Evolutionary conservation across 495 filamentous ascomycete species (phyloP).

Genomic region (Lophiostoma macrostomum): DNA sequence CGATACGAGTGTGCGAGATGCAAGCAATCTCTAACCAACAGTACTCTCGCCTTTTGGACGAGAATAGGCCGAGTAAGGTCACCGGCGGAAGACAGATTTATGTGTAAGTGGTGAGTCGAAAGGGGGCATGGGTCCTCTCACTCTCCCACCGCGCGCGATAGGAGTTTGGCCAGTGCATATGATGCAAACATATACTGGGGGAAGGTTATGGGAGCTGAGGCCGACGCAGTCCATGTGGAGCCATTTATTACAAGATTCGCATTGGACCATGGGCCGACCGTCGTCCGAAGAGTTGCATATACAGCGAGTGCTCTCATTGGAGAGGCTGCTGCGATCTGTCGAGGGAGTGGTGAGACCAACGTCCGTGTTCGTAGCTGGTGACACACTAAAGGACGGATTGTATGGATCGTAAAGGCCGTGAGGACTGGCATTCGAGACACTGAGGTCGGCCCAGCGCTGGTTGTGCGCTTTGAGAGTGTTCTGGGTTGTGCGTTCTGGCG

Average conservation of each 20-base stretch:
- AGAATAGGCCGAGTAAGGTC: background rate
- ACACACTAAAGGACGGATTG: constrained; percentile 43
- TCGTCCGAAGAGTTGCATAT: constrained; percentile 66
- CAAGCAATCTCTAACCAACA: background rate
- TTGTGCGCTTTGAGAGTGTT: constrained; percentile 40
- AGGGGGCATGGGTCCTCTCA: constrained; percentile 46
- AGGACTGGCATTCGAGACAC: constrained; percentile 7
- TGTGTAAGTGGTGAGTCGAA: constrained; percentile 31
- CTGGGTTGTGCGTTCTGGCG: constrained; percentile 22
- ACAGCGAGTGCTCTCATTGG: constrained; percentile 63
- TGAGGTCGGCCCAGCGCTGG: constrained; percentile 41
- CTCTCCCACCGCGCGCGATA: constrained; percentile 59
- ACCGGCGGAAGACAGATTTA: constrained; percentile 29
- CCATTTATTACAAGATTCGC: constrained; percentile 84
- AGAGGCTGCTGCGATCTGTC: constrained; percentile 55
- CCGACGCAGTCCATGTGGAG: constrained; percentile 77
- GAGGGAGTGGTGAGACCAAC: constrained; percentile 65
- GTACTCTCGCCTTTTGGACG: background rate
- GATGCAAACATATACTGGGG: constrained; percentile 74
- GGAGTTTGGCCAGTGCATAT: constrained; percentile 74
- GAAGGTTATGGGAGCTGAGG: constrained; percentile 61
- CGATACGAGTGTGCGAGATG: background rate
- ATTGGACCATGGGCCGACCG: constrained; percentile 79
- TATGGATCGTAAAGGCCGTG: constrained; percentile 29
- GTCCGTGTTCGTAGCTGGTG: constrained; percentile 68